Evolutionary conservation across 192 early-diverging fungal genomes (phyloP).

Genomic region (Linnemannia elongata): DNA sequence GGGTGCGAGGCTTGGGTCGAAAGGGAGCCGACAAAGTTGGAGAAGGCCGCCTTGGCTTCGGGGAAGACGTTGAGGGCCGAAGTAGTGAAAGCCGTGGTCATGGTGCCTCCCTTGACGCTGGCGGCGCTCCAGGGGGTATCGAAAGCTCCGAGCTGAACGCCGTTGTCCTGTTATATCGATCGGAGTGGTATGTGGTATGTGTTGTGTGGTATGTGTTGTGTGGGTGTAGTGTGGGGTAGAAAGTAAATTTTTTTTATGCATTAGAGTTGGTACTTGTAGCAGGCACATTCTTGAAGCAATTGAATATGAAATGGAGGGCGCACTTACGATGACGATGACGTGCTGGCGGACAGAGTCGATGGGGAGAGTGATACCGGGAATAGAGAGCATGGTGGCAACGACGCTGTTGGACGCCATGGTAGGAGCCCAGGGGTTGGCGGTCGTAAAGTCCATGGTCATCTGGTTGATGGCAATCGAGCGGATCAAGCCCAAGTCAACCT

Average conservation of each 20-base stretch:
- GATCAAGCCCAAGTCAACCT: conserved; percentile 56
- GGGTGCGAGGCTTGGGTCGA: conserved; percentile 20
- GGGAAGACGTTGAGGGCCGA: conserved; percentile 45
- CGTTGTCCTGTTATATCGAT: conserved; percentile 27
- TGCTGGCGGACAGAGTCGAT: conserved; percentile 34
- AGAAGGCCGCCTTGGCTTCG: conserved; percentile 29
- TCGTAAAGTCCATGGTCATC: conserved; percentile 64
- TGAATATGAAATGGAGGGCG: background rate
- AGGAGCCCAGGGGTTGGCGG: conserved; percentile 58
- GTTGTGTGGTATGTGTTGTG: background rate
- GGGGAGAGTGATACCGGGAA: conserved; percentile 48
- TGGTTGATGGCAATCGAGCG: conserved; percentile 57
- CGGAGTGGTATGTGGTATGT: background rate
- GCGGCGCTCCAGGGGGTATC: conserved; percentile 32
- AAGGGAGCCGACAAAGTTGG: conserved; percentile 23
- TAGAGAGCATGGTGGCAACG: conserved; percentile 54
- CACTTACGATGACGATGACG: conserved; percentile 38
- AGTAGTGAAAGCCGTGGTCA: conserved; percentile 32
- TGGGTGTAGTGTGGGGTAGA: background rate
- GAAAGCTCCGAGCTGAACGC: conserved; percentile 34
- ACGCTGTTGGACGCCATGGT: conserved; percentile 56
- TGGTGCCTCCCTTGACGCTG: conserved; percentile 17
- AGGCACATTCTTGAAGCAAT: background rate
- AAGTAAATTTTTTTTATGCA: background rate
- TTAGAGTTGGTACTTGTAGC: background rate